A percentile compares a stretch with the other conserved stretches of the same genome.
Evolutionary conservation across 2,329 filamentous ascomycete genomes (phyloP).

Genomic region (Fusarium abutilonis): DNA sequence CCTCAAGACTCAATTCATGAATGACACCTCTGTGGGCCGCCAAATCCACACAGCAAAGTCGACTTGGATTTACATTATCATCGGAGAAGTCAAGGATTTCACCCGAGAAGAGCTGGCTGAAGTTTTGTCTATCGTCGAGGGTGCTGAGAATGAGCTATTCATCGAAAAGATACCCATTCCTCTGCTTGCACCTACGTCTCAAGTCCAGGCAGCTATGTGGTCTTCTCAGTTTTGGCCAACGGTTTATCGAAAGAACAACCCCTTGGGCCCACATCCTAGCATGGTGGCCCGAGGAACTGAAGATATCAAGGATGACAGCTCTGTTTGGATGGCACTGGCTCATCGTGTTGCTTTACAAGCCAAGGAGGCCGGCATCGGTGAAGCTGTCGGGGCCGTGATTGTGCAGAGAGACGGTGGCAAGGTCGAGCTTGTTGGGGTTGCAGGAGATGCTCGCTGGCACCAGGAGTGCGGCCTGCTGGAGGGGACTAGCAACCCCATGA

Average conservation of each 20-base stretch:
- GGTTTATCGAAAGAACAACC: slow-evolving; percentile 87
- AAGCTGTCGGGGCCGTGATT: slow-evolving; percentile 78
- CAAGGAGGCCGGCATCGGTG: slow-evolving; percentile 67
- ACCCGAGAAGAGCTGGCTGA: slow-evolving; percentile 62
- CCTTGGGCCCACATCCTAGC: slow-evolving; percentile 83
- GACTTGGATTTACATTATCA: slow-evolving; percentile 68
- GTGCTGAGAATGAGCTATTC: slow-evolving; percentile 63
- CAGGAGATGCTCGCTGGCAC: slow-evolving; percentile 79
- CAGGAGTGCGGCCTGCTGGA: slow-evolving; percentile 59
- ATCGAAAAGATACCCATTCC: slow-evolving; percentile 75
- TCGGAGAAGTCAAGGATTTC: slow-evolving; percentile 63
- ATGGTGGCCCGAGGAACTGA: slow-evolving; percentile 75
- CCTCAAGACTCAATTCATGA: slow-evolving; percentile 70
- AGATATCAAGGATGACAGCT: slow-evolving; percentile 71
- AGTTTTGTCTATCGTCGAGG: slow-evolving; percentile 60
- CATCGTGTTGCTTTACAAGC: slow-evolving; percentile 70
- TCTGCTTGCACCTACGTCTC: slow-evolving; percentile 76
- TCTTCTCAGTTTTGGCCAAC: slow-evolving; percentile 83
- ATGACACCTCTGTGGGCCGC: slow-evolving; percentile 63
- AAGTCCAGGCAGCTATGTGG: slow-evolving; percentile 79
- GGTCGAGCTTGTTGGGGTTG: slow-evolving; percentile 73
- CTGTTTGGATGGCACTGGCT: slow-evolving; percentile 74
- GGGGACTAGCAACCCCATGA: slow-evolving; percentile 75
- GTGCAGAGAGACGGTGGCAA: slow-evolving; percentile 68
- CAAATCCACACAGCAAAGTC: slow-evolving; percentile 69